Evolutionary conservation across 2,329 filamentous ascomycete genomes (phyloP), one percentile per base, ranked within the genome.

Genomic region (Mycosphaerella arachidis): DNA sequence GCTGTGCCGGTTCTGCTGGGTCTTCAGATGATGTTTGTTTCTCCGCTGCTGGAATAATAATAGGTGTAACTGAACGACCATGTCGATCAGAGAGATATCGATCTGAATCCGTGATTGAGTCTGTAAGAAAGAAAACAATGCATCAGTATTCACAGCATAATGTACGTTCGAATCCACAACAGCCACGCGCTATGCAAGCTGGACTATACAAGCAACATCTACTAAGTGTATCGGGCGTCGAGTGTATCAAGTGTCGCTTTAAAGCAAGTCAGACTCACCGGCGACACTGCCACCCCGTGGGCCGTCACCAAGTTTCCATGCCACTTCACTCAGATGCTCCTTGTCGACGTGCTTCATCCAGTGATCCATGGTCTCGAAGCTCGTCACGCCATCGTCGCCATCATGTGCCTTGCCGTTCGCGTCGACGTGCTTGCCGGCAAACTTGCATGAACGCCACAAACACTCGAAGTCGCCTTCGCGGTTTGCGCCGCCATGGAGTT

Each of bases 251-350:
- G 40, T 37, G 37, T 48, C 53, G 27, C 37, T 43, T 20, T 16
- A 16, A 62, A 53, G 33, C 40, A 48, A n/a, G 13, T 61, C 57
- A 55, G 55, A 68, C 81, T 82, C 79, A 86, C 84, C 83, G 75
- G 79, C 80, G 67, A 79, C 61, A 48, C 52, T 73, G 62, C 79
- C 79, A 59, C 79, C 78, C 52, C 76, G 76, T 46, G 83, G 84
- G 55, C 85, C 84, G 73, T 86, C 84, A n/a, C 84, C 84, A 48
- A 82, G 74, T 65, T 78, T 75, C 80, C 82, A 83, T n/a, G 81
- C 81, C 48, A 85, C 67, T 18, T 79, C 75, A 20, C 73, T 70
- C n/a, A 87, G 68, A 70, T 87, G 85, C 20, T 67, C 69, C 33
- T 75, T 70, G 58, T 81, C 77, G 27, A 86, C 68, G 67, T 87